phyloP scores from a whole-genome alignment of 1,284 basidiomycete genomes.

The Sporisorium sorghi region DNA sequence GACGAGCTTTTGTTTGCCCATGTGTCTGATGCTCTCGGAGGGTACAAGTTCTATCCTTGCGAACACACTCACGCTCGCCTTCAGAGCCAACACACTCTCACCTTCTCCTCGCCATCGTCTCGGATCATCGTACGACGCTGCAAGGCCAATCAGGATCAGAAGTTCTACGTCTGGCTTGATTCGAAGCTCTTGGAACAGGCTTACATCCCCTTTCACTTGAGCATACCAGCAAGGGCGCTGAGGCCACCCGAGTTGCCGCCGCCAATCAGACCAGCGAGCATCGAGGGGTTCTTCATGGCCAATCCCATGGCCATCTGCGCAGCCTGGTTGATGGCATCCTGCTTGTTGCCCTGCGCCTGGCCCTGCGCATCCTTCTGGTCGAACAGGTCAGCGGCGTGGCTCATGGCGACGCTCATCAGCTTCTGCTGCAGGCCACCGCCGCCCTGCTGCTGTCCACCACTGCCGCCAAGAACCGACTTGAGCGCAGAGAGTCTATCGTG shows the following conservation, averaged over 20 bases:
- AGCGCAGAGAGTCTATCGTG: conserved; percentile 51
- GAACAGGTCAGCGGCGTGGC: conserved; percentile 48
- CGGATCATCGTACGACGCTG: too few relatives aligned
- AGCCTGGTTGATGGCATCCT: conserved; percentile 68
- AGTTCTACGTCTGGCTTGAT: background rate
- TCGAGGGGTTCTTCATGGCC: conserved; percentile 61
- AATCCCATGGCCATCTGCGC: conserved; percentile 66
- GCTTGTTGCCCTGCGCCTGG: conserved; percentile 63
- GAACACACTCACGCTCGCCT: too few relatives aligned
- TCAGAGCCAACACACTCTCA: too few relatives aligned
- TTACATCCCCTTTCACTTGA: conserved; percentile 32
- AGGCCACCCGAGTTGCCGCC: conserved; percentile 56
- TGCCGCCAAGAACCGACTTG: conserved; percentile 50
- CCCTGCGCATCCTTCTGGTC: conserved; percentile 64
- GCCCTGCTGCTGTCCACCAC: conserved; percentile 25
- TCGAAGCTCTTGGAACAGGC: background rate
- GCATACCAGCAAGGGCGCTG: conserved; percentile 42
- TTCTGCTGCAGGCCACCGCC: conserved; percentile 54
- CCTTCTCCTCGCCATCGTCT: too few relatives aligned
- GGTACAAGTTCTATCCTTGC: too few relatives aligned
- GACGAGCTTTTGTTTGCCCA: too few relatives aligned
- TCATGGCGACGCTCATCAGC: conserved; percentile 47
- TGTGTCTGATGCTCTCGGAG: too few relatives aligned
- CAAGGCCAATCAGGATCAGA: too few relatives aligned
- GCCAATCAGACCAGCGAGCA: conserved; percentile 49